Base-by-base conservation (phyloP, 495 filamentous ascomycete genomes). In the Xylaria grammica region DNA sequence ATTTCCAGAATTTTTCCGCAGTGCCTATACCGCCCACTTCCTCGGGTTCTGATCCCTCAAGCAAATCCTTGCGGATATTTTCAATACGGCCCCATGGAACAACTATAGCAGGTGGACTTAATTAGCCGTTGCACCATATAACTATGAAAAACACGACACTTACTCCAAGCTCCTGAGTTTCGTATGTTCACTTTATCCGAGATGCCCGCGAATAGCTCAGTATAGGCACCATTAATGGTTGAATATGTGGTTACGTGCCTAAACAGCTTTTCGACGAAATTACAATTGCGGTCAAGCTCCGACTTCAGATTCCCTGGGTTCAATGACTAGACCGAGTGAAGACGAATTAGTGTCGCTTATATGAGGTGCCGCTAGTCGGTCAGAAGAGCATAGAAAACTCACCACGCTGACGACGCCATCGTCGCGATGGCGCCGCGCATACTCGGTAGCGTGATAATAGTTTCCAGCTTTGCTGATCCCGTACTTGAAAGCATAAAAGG, bases 231-330 rank as follows among this genome's bases (percentile, higher is more conserved):
- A 40, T 75, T 71, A 0, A 67, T 48, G 15, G 72, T 26, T 0
- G 44, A 38, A 38, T 40, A 62, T 19, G 48, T 65, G 36, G 30
- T 58, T 8, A 11, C 22, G 20, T 55, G 40, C 22, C 60, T 49
- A 42, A 69, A 65, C 36, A 67, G 44, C 54, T 49, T 57, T 32
- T 58, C 55, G 2, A 67, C 2, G n/a, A 36, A 45, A 55, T 54
- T 45, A 46, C 56, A 52, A 46, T 65, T 36, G 56, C 67, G 29
- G 36, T 54, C 56, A 53, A 76, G 71, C 6, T 72, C 52, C 0
- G 77, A 68, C 51, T 76, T 69, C 45, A 84, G 53, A 49, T 81
- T 78, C 6, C 83, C 83, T 4, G 82, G 82, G 66, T 84, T 78
- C 42, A 71, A 64, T 26, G 59, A 67, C 63, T 69, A 32, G 4